Conservation (phyloP, 495 filamentous ascomycete species). For the Penicillium alfredii region DNA sequence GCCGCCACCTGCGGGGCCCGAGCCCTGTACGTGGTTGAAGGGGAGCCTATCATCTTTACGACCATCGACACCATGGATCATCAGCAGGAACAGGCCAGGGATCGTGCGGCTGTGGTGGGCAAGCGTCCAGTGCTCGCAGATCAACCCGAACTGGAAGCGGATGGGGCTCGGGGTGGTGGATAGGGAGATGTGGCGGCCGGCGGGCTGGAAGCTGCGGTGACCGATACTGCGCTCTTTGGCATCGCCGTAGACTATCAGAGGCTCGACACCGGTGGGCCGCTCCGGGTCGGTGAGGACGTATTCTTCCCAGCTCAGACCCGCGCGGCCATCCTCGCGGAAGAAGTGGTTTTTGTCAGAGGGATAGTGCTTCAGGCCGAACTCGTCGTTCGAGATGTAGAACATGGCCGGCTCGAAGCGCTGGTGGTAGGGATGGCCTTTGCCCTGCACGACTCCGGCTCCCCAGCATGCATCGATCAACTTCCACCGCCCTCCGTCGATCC, state of each 20-base stretch:
- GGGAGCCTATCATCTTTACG: constrained; percentile 59
- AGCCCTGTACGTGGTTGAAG: constrained; percentile 39
- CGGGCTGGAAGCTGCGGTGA: constrained; percentile 56
- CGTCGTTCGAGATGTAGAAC: constrained; percentile 78
- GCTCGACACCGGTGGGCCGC: constrained; percentile 32
- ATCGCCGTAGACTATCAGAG: constrained; percentile 48
- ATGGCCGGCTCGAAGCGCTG: constrained; percentile 59
- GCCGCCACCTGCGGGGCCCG: constrained; percentile 53
- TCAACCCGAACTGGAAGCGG: constrained; percentile 70
- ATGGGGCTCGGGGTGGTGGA: constrained; percentile 41
- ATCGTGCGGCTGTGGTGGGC: constrained; percentile 56
- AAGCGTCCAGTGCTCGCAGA: constrained; percentile 75
- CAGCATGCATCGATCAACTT: constrained; percentile 90
- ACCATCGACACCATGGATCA: constrained; percentile 60
- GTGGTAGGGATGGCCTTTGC: constrained; percentile 50
- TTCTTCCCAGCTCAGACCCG: constrained; percentile 65
- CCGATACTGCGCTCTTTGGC: constrained; percentile 57
- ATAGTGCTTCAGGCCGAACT: constrained; percentile 76
- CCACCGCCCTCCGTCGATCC: constrained; percentile 80
- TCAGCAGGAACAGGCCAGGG: constrained; percentile 60
- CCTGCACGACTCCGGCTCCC: constrained; percentile 67
- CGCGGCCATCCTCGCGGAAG: constrained; percentile 57
- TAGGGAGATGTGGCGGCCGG: constrained; percentile 51
- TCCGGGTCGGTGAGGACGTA: constrained; percentile 57
- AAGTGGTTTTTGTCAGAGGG: constrained; percentile 61